Percentiles rank a stretch among this genome's conserved stretches.
These are phyloP conservation scores for Coniochaeta prunicola DNA, from an alignment of 2,329 filamentous ascomycete species.

Conservation along the genomic window DNA sequence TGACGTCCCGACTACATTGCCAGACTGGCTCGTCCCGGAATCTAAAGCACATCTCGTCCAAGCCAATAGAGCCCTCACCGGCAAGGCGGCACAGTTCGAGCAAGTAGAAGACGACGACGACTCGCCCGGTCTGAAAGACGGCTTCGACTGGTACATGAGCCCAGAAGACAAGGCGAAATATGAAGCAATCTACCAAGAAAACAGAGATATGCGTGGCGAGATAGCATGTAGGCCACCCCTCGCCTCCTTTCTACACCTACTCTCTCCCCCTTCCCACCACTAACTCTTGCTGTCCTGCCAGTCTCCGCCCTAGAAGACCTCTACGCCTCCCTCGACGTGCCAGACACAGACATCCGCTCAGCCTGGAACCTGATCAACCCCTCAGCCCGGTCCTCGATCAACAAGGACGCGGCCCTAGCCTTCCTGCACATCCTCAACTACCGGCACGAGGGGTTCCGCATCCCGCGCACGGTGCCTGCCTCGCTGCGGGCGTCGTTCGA, in stretches of 20 bases:
- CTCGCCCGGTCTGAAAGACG: constrained; percentile 79
- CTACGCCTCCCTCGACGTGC: constrained; percentile 72
- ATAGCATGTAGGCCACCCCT: constrained; percentile 54
- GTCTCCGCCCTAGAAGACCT: constrained; percentile 75
- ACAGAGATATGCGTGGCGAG: constrained; percentile 80
- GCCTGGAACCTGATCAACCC: constrained; percentile 98
- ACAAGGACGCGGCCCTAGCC: constrained; percentile 88
- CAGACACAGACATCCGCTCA: constrained; percentile 74
- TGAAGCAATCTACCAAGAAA: constrained; percentile 93
- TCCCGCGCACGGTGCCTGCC: constrained; percentile 84
- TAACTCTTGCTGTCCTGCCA: constrained; percentile 19
- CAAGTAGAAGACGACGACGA: constrained; percentile 73
- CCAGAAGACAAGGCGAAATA: constrained; percentile 88
- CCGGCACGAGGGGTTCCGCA: constrained; percentile 89
- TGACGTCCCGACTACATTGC: constrained; percentile 78
- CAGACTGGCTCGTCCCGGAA: constrained; percentile 96
- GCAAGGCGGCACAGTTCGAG: constrained; percentile 77
- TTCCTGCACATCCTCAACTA: constrained; percentile 97
- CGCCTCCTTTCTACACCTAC: not conserved
- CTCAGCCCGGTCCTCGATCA: constrained; percentile 71
- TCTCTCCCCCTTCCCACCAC: not conserved
- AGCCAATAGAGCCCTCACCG: constrained; percentile 70
- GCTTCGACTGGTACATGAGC: constrained; percentile 99
- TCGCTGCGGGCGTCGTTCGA: constrained; percentile 90
- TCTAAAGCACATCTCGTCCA: constrained; percentile 88